Evolutionary conservation across 2,329 filamentous ascomycete genomes (phyloP).

Genomic region (Fusarium hainanense): DNA sequence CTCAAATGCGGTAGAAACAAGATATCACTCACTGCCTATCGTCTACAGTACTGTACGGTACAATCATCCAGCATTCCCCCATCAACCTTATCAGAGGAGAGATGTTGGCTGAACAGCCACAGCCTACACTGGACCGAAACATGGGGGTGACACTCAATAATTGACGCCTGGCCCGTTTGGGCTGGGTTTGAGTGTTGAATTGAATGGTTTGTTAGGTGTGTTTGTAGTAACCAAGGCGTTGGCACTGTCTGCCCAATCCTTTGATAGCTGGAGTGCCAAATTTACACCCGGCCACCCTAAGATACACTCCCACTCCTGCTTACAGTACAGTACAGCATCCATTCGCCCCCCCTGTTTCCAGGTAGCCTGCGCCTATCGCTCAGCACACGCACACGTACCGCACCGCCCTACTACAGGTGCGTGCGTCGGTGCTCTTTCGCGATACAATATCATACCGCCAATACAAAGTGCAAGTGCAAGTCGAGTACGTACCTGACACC

Average conservation of each 20-base stretch:
- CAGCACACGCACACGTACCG: conserved; percentile 31
- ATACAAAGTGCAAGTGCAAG: conserved; percentile 9
- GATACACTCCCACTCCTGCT: conserved; percentile 13
- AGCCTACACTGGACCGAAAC: conserved; percentile 8
- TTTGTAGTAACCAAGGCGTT: not conserved
- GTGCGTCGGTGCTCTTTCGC: conserved; percentile 5
- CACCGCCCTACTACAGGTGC: conserved; percentile 13
- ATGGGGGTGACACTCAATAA: conserved; percentile 12
- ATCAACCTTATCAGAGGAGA: conserved; percentile 40
- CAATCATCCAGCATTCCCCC: conserved; percentile 24
- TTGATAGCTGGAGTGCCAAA: not conserved
- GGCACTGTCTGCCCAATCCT: not conserved
- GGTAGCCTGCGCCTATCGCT: conserved; percentile 36
- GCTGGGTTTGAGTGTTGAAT: conserved; percentile 8
- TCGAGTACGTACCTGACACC: conserved; percentile 37
- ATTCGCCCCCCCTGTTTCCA: conserved; percentile 23
- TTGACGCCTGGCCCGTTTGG: conserved; percentile 27
- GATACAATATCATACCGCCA: conserved; percentile 6
- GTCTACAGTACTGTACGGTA: conserved; percentile 3
- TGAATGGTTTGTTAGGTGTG: not conserved
- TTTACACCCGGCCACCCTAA: not conserved
- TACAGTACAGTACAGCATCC: not conserved
- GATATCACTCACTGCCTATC: conserved; percentile 2
- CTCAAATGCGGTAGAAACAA: conserved; percentile 8
- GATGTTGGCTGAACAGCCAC: conserved; percentile 16